Evolutionary conservation across 345 rosid species (phyloP).

Genomic region (Noccaea bulbosa): DNA sequence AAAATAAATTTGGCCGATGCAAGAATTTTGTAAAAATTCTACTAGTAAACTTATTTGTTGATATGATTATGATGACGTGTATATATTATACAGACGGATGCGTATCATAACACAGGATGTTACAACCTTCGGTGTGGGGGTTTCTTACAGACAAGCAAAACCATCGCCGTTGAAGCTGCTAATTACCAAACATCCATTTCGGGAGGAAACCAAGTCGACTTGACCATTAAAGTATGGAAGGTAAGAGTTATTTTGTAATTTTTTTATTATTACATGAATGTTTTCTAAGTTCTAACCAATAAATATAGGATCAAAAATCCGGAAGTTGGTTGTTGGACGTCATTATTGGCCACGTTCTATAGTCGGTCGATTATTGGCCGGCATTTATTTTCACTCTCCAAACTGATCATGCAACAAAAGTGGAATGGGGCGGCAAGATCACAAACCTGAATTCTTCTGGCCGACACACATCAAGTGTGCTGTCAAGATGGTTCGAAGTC

Average conservation of each 20-base stretch:
- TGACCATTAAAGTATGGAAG: slow-evolving; percentile 1
- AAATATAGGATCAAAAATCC: neutral
- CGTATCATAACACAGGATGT: neutral
- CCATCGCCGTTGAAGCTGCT: neutral
- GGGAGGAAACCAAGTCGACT: neutral
- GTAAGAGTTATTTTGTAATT: neutral
- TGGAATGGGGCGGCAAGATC: neutral
- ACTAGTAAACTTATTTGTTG: neutral
- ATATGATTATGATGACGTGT: neutral
- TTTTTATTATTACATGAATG: neutral
- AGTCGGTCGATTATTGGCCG: neutral
- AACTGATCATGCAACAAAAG: neutral
- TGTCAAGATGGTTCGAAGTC: no score
- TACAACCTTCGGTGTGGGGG: neutral
- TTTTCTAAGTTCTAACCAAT: no score
- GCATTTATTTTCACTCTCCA: neutral
- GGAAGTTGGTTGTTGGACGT: slow-evolving; percentile 11
- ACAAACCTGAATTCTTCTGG: neutral
- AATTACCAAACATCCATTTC: neutral
- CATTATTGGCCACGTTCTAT: neutral
- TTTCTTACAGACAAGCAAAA: neutral
- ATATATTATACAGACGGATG: neutral
- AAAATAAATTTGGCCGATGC: neutral
- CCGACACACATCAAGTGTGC: neutral
- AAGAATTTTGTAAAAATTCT: no score